These are phyloP conservation scores for Castanospermum australe DNA, from an alignment of 306 rosid genomes.

Conservation along the genomic window DNA sequence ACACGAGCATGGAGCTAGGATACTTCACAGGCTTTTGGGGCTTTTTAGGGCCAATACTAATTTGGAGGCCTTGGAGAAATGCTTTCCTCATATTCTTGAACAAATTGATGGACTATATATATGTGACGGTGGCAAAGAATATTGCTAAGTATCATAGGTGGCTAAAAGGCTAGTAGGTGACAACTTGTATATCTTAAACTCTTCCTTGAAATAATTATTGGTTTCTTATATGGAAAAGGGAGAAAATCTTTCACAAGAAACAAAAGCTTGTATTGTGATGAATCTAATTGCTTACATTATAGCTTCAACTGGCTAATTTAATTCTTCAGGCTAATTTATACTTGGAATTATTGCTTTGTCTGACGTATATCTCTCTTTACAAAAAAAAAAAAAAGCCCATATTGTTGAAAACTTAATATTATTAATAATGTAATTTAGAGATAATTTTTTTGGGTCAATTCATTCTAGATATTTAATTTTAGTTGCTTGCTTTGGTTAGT, in stretches of 20 bases:
- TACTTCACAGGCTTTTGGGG: constrained; percentile 6
- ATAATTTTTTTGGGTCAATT: background rate
- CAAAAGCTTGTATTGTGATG: too few species aligned
- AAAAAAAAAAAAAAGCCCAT: too few species aligned
- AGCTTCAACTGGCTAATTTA: too few species aligned
- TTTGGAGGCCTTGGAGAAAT: background rate
- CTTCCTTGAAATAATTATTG: too few species aligned
- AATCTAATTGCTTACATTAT: too few species aligned
- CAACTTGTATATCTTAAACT: background rate
- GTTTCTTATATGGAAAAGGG: too few species aligned
- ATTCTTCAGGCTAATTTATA: too few species aligned
- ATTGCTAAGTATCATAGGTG: background rate
- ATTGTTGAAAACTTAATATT: too few species aligned
- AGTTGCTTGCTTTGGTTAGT: background rate
- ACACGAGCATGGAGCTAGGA: constrained; percentile 3
- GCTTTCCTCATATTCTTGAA: background rate
- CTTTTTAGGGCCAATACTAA: background rate
- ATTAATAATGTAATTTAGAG: background rate
- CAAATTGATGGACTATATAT: background rate
- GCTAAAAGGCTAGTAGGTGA: background rate
- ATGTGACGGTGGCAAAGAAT: background rate
- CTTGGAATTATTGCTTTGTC: too few species aligned
- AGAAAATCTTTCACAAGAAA: too few species aligned
- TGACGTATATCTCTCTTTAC: too few species aligned
- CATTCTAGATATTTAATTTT: background rate